phyloP scores from a whole-genome alignment of 441 rosid species.

The Breynia disticha region DNA sequence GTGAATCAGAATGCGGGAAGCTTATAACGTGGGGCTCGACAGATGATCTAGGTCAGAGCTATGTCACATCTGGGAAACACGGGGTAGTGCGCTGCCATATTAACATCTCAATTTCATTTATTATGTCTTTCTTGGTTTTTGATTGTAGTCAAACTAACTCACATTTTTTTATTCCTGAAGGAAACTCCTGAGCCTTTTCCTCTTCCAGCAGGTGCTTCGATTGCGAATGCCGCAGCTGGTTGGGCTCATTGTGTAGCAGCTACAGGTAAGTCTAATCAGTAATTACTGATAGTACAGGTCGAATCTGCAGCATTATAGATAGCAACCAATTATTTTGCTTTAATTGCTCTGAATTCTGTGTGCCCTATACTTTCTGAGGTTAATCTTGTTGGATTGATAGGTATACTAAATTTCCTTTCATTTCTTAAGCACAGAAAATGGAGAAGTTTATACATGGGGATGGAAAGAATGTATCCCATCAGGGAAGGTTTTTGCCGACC shows the following conservation, averaged over 20 bases:
- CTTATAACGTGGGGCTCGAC: conserved; percentile 98
- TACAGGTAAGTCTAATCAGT: conserved; percentile 66
- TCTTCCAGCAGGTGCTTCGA: conserved; percentile 59
- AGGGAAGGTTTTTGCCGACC: conserved; percentile 64
- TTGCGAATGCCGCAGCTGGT: conserved; percentile 83
- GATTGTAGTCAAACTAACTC: conserved; percentile 2
- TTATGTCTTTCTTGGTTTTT: conserved; percentile 2
- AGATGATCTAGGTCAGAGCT: conserved; percentile 97
- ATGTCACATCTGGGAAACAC: conserved; percentile 89
- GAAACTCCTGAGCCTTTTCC: conserved; percentile 94
- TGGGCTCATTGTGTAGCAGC: conserved; percentile 97
- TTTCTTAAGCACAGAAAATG: conserved; percentile 38
- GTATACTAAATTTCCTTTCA: conserved; percentile 4
- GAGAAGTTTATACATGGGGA: conserved; percentile 94
- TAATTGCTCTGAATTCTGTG: conserved; percentile 5
- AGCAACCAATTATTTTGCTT: not conserved
- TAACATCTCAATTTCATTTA: conserved; percentile 16
- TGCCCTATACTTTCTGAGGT: conserved; percentile 1
- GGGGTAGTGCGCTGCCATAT: conserved; percentile 47
- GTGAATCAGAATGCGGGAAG: conserved; percentile 70
- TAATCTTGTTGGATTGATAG: not conserved
- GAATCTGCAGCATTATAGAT: not conserved
- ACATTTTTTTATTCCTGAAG: conserved; percentile 26
- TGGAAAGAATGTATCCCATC: conserved; percentile 98
- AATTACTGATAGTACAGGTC: not conserved